These are phyloP conservation scores for Cystofilobasidium macerans DNA, from an alignment of 768 basidiomycete species.

Conservation along the genomic window DNA sequence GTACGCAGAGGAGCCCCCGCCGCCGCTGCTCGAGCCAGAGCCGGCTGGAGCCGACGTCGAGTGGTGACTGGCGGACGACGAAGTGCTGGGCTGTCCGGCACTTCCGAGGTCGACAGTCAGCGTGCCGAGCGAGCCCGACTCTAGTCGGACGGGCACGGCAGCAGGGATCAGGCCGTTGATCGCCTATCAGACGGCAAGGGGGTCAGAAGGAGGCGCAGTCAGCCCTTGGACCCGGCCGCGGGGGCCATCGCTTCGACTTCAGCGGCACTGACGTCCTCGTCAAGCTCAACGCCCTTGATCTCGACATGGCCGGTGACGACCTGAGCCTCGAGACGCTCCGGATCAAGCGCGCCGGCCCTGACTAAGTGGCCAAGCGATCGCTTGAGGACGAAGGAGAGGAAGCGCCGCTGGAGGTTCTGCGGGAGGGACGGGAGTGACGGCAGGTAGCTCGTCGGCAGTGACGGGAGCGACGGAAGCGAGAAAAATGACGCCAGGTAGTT, in stretches of 20 bases:
- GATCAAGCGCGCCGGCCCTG: constrained; percentile 78
- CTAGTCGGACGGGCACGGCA: constrained; percentile 52
- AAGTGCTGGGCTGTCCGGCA: constrained; percentile 58
- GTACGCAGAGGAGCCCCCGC: neutral
- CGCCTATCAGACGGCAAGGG: constrained; percentile 45
- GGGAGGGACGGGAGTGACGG: constrained; percentile 39
- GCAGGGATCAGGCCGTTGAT: constrained; percentile 57
- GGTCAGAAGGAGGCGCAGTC: neutral
- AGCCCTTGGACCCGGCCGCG: too few relatives aligned
- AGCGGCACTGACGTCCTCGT: constrained; percentile 51
- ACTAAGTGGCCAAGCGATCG: constrained; percentile 72
- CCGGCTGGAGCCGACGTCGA: constrained; percentile 26
- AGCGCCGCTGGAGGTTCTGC: constrained; percentile 62
- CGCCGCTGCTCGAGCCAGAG: neutral
- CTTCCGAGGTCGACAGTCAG: constrained; percentile 48
- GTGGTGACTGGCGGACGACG: constrained; percentile 33
- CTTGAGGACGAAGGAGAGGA: constrained; percentile 79
- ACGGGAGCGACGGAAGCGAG: constrained; percentile 27
- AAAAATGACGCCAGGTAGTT: constrained; percentile 31
- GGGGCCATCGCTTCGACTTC: neutral
- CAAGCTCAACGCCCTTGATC: constrained; percentile 69
- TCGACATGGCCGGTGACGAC: constrained; percentile 84
- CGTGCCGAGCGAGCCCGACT: constrained; percentile 60
- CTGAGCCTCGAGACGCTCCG: constrained; percentile 77
- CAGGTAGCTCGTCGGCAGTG: constrained; percentile 25